Evolutionary conservation across 75 land plant genomes (phyloP).

Genomic region (Pinus tabuliformis): DNA sequence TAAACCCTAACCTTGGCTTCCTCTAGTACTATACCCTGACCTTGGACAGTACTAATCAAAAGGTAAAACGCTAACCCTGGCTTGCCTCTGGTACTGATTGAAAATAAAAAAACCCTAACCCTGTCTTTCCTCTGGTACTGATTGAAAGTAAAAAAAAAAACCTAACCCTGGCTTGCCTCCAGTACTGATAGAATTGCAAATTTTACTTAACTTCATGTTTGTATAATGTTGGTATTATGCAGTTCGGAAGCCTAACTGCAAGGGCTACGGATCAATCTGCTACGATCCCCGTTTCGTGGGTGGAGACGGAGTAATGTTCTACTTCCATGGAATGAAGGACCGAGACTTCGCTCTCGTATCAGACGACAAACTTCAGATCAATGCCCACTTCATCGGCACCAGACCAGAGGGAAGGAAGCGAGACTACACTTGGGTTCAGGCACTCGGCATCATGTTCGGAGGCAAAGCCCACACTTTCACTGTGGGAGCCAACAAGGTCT

Average conservation of each 20-base stretch:
- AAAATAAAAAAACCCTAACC: no score
- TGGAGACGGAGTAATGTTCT: slow-evolving; percentile 79
- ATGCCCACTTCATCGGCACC: slow-evolving; percentile 68
- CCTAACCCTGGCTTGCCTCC: no score
- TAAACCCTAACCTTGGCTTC: no score
- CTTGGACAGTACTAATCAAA: no score
- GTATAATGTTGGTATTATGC: not conserved
- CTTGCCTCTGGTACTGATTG: no score
- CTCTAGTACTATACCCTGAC: no score
- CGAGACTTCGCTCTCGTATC: slow-evolving; percentile 59
- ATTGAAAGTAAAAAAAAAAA: no score
- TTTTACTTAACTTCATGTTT: not conserved
- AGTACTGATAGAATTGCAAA: no score
- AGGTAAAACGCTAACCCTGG: no score
- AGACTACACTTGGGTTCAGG: slow-evolving; percentile 79
- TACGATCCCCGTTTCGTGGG: slow-evolving; percentile 78
- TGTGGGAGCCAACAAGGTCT: slow-evolving; percentile 12
- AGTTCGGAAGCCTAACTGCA: slow-evolving; percentile 22
- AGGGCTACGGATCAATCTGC: slow-evolving; percentile 30
- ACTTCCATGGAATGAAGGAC: slow-evolving; percentile 63
- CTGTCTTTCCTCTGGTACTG: no score
- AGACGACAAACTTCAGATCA: slow-evolving; percentile 62
- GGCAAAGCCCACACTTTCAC: slow-evolving; percentile 16
- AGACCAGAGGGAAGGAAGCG: slow-evolving; percentile 46
- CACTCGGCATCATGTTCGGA: slow-evolving; percentile 43